Evolutionary conservation across 331 rosid genomes (phyloP), one percentile per base, ranked within the genome.

Genomic region (Spiraea crenata): DNA sequence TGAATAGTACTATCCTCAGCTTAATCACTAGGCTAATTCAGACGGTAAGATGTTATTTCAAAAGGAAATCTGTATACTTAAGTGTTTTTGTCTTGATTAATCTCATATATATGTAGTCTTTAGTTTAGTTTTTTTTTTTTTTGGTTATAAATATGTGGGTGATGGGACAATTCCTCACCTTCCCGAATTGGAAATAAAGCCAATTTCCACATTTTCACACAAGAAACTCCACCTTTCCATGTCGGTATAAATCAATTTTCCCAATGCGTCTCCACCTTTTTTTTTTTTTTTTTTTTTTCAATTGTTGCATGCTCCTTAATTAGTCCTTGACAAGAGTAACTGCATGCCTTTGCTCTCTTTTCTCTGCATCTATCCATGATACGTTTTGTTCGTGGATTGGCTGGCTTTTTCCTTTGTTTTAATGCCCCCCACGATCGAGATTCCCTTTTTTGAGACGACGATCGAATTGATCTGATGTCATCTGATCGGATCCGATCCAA

Each of bases 81-180:
- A 25, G 1, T 25, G 31, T 25, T 25, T 25, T 25, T 25, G 31
- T 25, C 31, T n/a, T n/a, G n/a, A n/a, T n/a, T n/a, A n/a, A 25
- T 25, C 2, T 25, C 31, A 64, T 79, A 80, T 77, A 47, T 63
- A 35, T 17, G 41, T 42, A 42, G 31, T 50, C 56, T 40, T 1
- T 61, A 38, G 65, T 55, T 50, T 46, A 39, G 44, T 70, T 34
- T 70, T 56, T 55, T 50, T 46, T 50, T 57, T 70, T 34, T 70
- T 56, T 16, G 3, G 83, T 61, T 85, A 63, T 82, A 25, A 25
- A 2, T 25, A 25, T 25, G 31, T 25, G 31, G 66, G 77, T 79
- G 93, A 92, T 85, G 91, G 83, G 96, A 88, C 97, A 77, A 84
- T 85, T 90, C 96, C 81, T 69, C 6, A 4, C 12, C 75, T 86